phyloP scores from a whole-genome alignment of 2,329 filamentous ascomycete species.

The Cadophora gregata region DNA sequence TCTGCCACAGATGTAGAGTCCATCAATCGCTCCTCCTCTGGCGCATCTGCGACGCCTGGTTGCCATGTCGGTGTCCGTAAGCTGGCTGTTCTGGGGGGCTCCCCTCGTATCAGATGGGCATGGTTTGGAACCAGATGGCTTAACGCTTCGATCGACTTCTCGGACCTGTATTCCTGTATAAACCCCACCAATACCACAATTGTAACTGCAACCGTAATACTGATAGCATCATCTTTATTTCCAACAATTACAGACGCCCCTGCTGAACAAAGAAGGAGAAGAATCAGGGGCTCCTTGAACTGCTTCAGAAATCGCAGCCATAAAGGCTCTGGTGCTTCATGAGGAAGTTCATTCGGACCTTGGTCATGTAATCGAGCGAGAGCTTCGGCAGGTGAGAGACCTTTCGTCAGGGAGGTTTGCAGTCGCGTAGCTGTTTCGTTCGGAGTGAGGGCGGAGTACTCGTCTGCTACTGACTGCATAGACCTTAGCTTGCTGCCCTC shows the following conservation, averaged over 20 bases:
- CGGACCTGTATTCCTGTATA: constrained; percentile 95
- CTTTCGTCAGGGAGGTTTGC: constrained; percentile 81
- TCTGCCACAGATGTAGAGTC: constrained; percentile 49
- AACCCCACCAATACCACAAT: constrained; percentile 98
- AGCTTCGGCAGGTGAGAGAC: constrained; percentile 82
- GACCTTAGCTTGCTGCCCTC: constrained; percentile 27
- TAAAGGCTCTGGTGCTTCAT: constrained; percentile 90
- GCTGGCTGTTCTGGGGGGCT: constrained; percentile 33
- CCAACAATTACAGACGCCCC: constrained; percentile 88
- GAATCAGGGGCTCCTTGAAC: constrained; percentile 93
- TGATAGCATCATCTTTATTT: constrained; percentile 93
- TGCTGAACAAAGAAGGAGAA: constrained; percentile 89
- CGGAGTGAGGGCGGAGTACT: constrained; percentile 72
- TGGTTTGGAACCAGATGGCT: constrained; percentile 94
- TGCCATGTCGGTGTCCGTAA: constrained; percentile 54
- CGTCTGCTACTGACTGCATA: constrained; percentile 54
- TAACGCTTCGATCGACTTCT: constrained; percentile 94
- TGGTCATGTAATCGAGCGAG: constrained; percentile 78
- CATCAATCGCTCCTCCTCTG: constrained; percentile 38
- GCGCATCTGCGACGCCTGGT: constrained; percentile 42
- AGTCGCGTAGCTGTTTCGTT: constrained; percentile 79
- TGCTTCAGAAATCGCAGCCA: constrained; percentile 97
- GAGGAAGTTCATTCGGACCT: constrained; percentile 92
- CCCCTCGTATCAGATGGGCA: constrained; percentile 83
- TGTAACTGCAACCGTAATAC: constrained; percentile 93